Evolutionary conservation across 495 filamentous ascomycete species (phyloP).

Genomic region (Pyrenula massariospora): DNA sequence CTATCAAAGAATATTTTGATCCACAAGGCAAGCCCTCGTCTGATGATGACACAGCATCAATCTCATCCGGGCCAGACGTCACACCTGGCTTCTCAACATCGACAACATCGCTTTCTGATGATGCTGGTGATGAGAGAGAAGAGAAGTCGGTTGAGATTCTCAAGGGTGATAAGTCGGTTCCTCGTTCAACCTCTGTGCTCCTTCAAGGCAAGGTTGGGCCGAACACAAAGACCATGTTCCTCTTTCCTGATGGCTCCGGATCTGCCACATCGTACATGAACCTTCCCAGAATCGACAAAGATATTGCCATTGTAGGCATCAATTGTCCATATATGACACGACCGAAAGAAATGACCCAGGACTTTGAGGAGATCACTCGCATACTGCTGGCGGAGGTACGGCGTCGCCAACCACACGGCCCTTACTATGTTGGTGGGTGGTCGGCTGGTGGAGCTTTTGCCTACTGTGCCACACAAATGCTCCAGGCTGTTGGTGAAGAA

Average conservation of each 20-base stretch:
- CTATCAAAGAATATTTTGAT: too few relatives aligned
- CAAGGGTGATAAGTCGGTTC: too few relatives aligned
- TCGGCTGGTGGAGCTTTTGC: slow-evolving; percentile 35
- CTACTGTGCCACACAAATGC: slow-evolving; percentile 21
- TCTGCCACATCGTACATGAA: slow-evolving; percentile 51
- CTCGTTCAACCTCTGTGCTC: slow-evolving; percentile 42
- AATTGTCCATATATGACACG: slow-evolving; percentile 52
- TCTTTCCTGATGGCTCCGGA: slow-evolving; percentile 71
- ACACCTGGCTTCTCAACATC: too few relatives aligned
- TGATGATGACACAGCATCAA: too few relatives aligned
- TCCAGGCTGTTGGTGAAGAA: slow-evolving; percentile 15
- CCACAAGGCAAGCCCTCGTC: too few relatives aligned
- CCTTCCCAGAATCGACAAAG: slow-evolving; percentile 30
- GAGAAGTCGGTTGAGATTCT: too few relatives aligned
- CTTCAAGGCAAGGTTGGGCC: slow-evolving; percentile 40
- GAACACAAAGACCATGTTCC: slow-evolving; percentile 50
- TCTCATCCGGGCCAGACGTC: too few relatives aligned
- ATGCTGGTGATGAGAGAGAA: too few relatives aligned
- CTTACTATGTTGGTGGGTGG: slow-evolving; percentile 55
- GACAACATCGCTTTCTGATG: too few relatives aligned
- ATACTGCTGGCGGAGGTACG: slow-evolving; percentile 52
- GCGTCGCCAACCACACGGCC: slow-evolving; percentile 49
- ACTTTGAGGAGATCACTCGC: slow-evolving; percentile 22
- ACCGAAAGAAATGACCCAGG: slow-evolving; percentile 29
- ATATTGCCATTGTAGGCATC: slow-evolving; percentile 42